These are phyloP conservation scores for Senecio squalidus DNA, from an alignment of 140 eudicot species.

Conservation along the genomic window DNA sequence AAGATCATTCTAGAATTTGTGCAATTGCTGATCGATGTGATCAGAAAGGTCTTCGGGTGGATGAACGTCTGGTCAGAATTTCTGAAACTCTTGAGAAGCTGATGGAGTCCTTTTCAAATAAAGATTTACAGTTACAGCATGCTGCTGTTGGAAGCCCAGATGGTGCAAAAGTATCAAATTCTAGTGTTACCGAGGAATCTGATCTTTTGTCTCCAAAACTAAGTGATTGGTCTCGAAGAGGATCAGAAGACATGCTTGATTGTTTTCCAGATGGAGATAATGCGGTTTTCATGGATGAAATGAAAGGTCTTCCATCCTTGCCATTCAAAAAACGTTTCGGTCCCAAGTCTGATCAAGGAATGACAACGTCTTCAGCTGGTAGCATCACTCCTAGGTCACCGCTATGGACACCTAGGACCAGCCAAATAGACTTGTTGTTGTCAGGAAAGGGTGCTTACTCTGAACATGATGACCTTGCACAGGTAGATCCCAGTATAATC, in stretches of 20 bases:
- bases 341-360: slow-evolving; percentile 93
- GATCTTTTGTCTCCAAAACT: slow-evolving; percentile 82
- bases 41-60: slow-evolving; percentile 80
- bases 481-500: slow-evolving; percentile 40
- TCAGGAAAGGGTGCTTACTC: slow-evolving; percentile 80
- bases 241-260: slow-evolving; percentile 97
- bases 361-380: slow-evolving; percentile 95
- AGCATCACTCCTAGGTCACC: slow-evolving; percentile 98
- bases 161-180: slow-evolving; percentile 73
- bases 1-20: slow-evolving; percentile 95
- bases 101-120: slow-evolving; percentile 66
- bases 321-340: slow-evolving; percentile 95
- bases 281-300: slow-evolving; percentile 57
- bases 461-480: slow-evolving; percentile 87
- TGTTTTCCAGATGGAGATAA: slow-evolving; percentile 77
- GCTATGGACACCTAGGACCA: slow-evolving; percentile 65
- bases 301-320: slow-evolving; percentile 66
- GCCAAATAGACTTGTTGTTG: slow-evolving; percentile 74
- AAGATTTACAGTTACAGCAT: slow-evolving; percentile 65
- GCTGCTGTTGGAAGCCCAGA: slow-evolving; percentile 76
- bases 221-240: slow-evolving; percentile 97
- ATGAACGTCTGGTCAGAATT: slow-evolving; percentile 77
- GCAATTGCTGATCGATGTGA: slow-evolving; percentile 98
- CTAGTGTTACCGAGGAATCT: slow-evolving; percentile 85
- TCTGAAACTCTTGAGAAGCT: slow-evolving; percentile 89